phyloP scores from a whole-genome alignment of 495 filamentous ascomycete genomes.

The Terfezia boudieri region DNA sequence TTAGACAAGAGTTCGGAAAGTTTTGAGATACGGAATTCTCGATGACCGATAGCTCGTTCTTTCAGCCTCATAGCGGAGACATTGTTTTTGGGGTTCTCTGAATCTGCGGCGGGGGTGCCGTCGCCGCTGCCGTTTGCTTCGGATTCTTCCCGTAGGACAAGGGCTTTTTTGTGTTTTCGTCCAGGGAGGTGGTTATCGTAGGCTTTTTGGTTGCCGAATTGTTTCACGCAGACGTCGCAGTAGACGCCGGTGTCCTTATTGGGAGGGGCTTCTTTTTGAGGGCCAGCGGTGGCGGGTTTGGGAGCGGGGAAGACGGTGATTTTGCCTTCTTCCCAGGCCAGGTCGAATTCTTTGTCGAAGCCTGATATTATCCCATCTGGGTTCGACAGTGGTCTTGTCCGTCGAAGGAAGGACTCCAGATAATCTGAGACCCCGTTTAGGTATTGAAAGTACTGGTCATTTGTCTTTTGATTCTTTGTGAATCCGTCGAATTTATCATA shows the following conservation, averaged over 20 bases:
- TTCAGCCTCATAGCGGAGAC: slow-evolving; percentile 32
- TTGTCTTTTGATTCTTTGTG: slow-evolving; percentile 60
- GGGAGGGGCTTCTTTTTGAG: slow-evolving; percentile 16
- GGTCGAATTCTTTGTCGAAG: slow-evolving; percentile 65
- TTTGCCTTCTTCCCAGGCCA: slow-evolving; percentile 55
- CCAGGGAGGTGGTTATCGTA: slow-evolving; percentile 72
- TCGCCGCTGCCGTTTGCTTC: slow-evolving; percentile 10
- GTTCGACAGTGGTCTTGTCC: slow-evolving; percentile 62
- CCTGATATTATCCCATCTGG: slow-evolving; percentile 49
- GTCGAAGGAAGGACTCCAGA: slow-evolving; percentile 63
- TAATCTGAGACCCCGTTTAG: slow-evolving; percentile 58
- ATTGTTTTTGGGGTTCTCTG: slow-evolving; percentile 7
- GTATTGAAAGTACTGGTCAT: slow-evolving; percentile 78
- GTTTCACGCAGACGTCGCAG: slow-evolving; percentile 78
- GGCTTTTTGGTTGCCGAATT: slow-evolving; percentile 88
- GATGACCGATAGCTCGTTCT: slow-evolving; percentile 74
- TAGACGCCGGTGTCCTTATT: slow-evolving; percentile 43
- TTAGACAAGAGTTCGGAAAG: slow-evolving; percentile 53
- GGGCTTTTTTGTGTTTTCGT: slow-evolving; percentile 82
- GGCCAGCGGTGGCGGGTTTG: slow-evolving; percentile 22
- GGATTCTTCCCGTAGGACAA: slow-evolving; percentile 21
- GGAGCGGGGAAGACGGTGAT: slow-evolving; percentile 60
- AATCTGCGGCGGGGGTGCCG: slow-evolving; percentile 12
- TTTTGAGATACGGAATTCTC: slow-evolving; percentile 60
- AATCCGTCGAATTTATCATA: slow-evolving; percentile 70